Evolutionary conservation across 1,139 yeast genomes (phyloP), one percentile per base, ranked within the genome.

Genomic region (Geotrichum europaeum): DNA sequence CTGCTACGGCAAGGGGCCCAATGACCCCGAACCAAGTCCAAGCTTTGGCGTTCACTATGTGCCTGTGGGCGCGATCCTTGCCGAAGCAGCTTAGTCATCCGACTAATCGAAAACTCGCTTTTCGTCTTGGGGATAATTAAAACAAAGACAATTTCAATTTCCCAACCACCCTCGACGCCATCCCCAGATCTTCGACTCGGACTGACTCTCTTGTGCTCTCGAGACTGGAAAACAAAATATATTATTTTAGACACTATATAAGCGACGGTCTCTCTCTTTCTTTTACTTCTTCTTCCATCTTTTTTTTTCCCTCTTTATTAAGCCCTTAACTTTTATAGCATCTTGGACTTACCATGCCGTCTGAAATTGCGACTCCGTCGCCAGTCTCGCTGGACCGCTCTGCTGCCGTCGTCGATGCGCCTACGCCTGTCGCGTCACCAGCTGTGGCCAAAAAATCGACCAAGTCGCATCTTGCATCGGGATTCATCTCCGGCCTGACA

Each of bases 401-500:
- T 15, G 32, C 32, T 30, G 24, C 53, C 20, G 43, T 34, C 15
- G 24, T 34, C 15, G n/a, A 22, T 3, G 28, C 53, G 22, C 45
- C 43, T 9, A 18, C 18, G 10, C 45, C 28, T 22, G 53, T 15
- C 15, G 32, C 53, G 20, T 18, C 34, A 15, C 52, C 51, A 49
- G 49, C 43, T n/a, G 45, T 49, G 18, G n/a, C 20, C 53, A 30
- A 51, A 22, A 51, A 54, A 32, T 51, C 60, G 43, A 36, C 66
- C 10, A 50, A 56, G 45, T 52, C 64, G 30, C 97, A 91, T 73
- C 74, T 91, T 15, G 70, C 84, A 13, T 89, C 98, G 4, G 99
- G 99, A 0, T 94, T 89, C 62, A 70, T 82, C 12, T 96, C 97
- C 0, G 99, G 99, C 0, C 75, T 95, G 62, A 80, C 92, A 0